phyloP scores from a whole-genome alignment of 2,329 filamentous ascomycete species.

The Diaporthe sp. region DNA sequence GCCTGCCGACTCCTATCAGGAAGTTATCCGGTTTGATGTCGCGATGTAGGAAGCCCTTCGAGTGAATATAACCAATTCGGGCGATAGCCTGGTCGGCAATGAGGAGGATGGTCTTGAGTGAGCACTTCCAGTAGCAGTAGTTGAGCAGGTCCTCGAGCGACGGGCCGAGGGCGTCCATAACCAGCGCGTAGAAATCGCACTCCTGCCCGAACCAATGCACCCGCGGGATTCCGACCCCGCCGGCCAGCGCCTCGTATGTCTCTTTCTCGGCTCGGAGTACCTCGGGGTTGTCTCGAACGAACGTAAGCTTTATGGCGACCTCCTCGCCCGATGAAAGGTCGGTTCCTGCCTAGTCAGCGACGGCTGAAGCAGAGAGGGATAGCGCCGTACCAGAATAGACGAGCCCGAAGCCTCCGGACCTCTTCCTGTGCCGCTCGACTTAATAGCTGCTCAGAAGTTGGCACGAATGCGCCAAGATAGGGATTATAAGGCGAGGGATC shows the following conservation, averaged over 20 bases:
- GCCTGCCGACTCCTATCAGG: constrained; percentile 98
- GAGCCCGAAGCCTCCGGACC: background rate
- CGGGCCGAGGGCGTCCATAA: constrained; percentile 93
- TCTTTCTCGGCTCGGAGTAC: constrained; percentile 98
- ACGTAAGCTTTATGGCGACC: constrained; percentile 99
- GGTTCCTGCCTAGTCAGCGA: constrained; percentile 66
- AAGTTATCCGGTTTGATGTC: constrained; percentile 99
- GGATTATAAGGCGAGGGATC: too few species aligned
- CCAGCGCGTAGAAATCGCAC: constrained; percentile 99
- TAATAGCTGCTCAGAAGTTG: too few species aligned
- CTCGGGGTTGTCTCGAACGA: constrained; percentile 98
- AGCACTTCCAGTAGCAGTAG: constrained; percentile 99
- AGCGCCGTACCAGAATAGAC: constrained; percentile 6
- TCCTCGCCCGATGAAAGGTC: constrained; percentile 99
- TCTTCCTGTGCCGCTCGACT: too few species aligned
- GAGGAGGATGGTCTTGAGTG: constrained; percentile 95
- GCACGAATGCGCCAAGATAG: too few species aligned
- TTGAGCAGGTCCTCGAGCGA: constrained; percentile 98
- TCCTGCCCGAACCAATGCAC: constrained; percentile 99
- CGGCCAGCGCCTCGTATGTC: constrained; percentile 88
- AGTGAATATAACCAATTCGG: constrained; percentile 98
- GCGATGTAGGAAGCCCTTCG: constrained; percentile 98
- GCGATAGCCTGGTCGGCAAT: constrained; percentile 98
- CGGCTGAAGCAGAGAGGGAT: too few species aligned
- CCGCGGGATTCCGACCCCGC: constrained; percentile 96